A percentile compares a stretch with the other conserved stretches of the same genome.
Evolutionary conservation across 371 early-diverging fungal species (phyloP).

Genomic region (Actinomortierella wolfii): DNA sequence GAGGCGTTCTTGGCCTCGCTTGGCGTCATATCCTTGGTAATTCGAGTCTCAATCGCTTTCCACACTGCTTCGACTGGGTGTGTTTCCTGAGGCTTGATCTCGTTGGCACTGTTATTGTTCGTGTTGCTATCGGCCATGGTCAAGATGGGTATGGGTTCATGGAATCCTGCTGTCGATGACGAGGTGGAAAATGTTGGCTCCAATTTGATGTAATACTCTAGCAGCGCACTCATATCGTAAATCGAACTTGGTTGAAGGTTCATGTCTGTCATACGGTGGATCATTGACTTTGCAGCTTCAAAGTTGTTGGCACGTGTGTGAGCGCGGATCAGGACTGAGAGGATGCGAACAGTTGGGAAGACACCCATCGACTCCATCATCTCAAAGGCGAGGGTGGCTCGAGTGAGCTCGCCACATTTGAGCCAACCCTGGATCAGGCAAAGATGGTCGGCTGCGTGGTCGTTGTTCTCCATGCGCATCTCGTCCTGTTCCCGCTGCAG

Average conservation of each 20-base stretch:
- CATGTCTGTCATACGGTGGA: conserved; percentile 25
- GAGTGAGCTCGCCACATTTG: conserved; percentile 38
- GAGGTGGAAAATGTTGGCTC: conserved; percentile 1
- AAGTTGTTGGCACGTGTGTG: conserved; percentile 30
- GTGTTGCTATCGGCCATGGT: not conserved
- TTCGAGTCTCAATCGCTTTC: conserved; percentile 31
- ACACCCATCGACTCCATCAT: conserved; percentile 26
- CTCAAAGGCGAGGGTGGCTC: conserved; percentile 44
- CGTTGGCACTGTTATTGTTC: not conserved
- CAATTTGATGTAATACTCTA: conserved; percentile 40
- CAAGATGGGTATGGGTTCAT: not conserved
- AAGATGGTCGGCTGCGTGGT: conserved; percentile 27
- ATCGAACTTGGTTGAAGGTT: conserved; percentile 26
- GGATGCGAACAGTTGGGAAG: conserved; percentile 12
- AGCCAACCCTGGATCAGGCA: conserved; percentile 42
- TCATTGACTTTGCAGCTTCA: conserved; percentile 36
- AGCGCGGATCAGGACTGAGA: conserved; percentile 39
- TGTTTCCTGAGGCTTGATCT: not conserved
- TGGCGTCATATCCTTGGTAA: not conserved
- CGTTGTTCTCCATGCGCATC: conserved; percentile 26
- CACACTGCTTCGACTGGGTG: conserved; percentile 24
- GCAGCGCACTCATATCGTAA: conserved; percentile 34
- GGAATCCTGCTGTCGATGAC: not conserved
- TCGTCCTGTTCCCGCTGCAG: conserved; percentile 41
- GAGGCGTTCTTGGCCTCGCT: conserved; percentile 20